Evolutionary conservation across 2,329 filamentous ascomycete species (phyloP).

Genomic region (Penicillium vulpinum): DNA sequence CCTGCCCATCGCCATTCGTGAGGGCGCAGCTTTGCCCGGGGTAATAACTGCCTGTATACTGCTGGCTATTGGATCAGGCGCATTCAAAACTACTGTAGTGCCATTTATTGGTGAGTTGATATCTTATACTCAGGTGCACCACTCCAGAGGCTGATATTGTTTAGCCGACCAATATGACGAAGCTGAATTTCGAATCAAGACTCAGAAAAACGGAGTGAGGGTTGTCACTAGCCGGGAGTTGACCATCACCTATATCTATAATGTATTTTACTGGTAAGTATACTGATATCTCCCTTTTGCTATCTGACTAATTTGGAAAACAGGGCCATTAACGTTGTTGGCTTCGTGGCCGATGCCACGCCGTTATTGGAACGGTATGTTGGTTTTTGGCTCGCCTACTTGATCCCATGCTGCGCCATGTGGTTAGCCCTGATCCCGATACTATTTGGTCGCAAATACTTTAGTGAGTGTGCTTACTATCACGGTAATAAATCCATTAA

Average conservation of each 20-base stretch:
- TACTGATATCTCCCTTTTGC: background rate
- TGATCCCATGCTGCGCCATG: background rate
- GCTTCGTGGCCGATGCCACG: background rate
- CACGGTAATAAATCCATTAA: background rate
- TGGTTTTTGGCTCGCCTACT: background rate
- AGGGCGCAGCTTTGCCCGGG: background rate
- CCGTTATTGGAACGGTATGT: background rate
- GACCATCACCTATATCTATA: background rate
- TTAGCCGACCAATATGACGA: background rate
- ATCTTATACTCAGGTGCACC: background rate
- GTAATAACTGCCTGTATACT: background rate
- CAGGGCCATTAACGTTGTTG: background rate
- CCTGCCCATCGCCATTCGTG: background rate
- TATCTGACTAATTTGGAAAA: background rate
- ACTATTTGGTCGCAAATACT: background rate
- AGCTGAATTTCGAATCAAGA: background rate
- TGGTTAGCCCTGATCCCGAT: background rate
- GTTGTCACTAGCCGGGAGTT: background rate
- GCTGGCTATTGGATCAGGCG: background rate
- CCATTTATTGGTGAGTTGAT: conserved; percentile 1
- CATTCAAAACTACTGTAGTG: background rate
- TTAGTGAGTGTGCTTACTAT: background rate
- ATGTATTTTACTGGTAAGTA: background rate
- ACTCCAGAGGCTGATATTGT: background rate
- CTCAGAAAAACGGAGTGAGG: background rate